phyloP scores from a whole-genome alignment of 2,329 filamentous ascomycete species.

The Sarocladiaceae sp. region DNA sequence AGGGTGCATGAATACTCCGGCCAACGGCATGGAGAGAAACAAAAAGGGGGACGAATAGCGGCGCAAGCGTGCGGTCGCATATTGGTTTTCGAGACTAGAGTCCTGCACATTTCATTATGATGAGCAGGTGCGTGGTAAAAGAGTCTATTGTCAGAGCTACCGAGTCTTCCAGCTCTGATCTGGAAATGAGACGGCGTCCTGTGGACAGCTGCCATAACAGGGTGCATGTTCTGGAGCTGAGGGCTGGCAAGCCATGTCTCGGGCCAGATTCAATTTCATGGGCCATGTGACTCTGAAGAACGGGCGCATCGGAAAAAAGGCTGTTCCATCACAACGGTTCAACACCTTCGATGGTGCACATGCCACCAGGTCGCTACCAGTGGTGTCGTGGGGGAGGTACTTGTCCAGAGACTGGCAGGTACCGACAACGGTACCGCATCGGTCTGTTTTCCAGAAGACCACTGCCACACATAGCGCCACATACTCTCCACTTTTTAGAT shows the following conservation, averaged over 20 bases:
- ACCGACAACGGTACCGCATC: not conserved
- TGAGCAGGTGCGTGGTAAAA: not conserved
- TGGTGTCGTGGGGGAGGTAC: not conserved
- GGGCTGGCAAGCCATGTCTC: not conserved
- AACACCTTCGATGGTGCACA: no score
- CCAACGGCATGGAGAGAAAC: not conserved
- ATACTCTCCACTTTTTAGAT: not conserved
- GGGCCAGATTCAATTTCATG: not conserved
- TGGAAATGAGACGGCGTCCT: not conserved
- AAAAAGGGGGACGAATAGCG: conserved; percentile 3
- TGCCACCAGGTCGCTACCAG: no score
- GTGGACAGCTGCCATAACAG: no score
- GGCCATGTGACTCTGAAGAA: not conserved
- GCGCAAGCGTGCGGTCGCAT: not conserved
- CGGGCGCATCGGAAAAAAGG: not conserved
- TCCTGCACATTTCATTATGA: not conserved
- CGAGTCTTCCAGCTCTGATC: not conserved
- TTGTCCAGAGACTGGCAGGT: not conserved
- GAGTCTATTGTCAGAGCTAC: not conserved
- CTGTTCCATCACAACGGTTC: no score
- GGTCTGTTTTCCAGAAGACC: not conserved
- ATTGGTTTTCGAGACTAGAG: not conserved
- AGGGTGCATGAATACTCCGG: conserved; percentile 3
- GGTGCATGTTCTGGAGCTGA: not conserved
- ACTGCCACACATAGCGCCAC: conserved; percentile 1